Base-by-base conservation (phyloP, 2,329 filamentous ascomycete genomes). In the Xylaria sp. region DNA sequence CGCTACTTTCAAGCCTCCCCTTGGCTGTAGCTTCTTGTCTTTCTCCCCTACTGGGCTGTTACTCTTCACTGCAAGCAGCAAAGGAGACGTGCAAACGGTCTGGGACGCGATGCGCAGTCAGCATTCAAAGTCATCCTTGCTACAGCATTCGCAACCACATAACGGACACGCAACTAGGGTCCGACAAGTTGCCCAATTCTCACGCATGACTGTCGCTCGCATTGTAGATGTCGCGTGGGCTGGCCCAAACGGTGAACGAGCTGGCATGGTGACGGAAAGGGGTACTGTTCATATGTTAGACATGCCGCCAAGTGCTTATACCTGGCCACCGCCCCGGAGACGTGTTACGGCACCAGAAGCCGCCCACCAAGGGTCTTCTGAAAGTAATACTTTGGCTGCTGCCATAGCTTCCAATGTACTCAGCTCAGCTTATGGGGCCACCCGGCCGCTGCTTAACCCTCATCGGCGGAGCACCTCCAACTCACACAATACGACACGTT, bases 201-300 rank as follows among this genome's bases (percentile, higher is more conserved):
- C 92, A 19, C 89, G 95, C 42, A 90, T 97, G 86, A 98, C 94
- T 1, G 90, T 94, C 51, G 92, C 95, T 2, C 91, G 92, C 57
- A 92, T 98, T 58, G 86, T 97, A 21, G 94, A 97, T 72, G 91
- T 97, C 43, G 87, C 89, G 2, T 99, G 95, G 95, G 90, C 90
- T 1, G 85, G 87, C 57, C 92, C 92, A 3, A 89, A 89, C 59
- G 92, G 92, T 21, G 92, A 96, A 73, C 89, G 91, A 61, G 80
- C 96, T 40, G 94, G 94, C 1, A 89, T 99, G 78, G 88, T 97
- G 25, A 98, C 95, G 0, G 92, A 96, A 72, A 91, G 94, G 69
- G 93, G 94, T n/a, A 99, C 95, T 8, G 89, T 97, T 11, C 95
- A 99, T 77, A 86, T 98, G 45, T 89, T 97, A 67, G 92, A 97